phyloP scores from a whole-genome alignment of 2,329 filamentous ascomycete genomes.

The Falciphora oryzae region DNA sequence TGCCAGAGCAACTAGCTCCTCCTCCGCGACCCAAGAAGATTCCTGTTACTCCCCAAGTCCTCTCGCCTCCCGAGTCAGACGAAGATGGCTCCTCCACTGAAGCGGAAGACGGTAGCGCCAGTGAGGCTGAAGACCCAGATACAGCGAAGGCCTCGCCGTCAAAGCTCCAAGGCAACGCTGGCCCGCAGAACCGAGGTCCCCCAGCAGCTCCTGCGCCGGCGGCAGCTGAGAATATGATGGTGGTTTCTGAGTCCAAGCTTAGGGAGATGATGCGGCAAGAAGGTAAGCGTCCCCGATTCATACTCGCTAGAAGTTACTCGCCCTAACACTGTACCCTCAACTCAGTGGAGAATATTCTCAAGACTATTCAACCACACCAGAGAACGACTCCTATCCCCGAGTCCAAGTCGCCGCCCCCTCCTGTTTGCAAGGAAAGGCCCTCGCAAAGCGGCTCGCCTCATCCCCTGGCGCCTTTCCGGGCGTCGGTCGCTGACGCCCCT shows the following conservation, averaged over 20 bases:
- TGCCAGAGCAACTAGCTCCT: not conserved
- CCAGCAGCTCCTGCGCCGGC: not conserved
- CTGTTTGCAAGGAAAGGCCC: not conserved
- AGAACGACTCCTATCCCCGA: not conserved
- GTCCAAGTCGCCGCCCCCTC: not conserved
- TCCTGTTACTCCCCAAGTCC: not conserved
- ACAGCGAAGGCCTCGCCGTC: not conserved
- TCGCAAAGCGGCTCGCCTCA: not conserved
- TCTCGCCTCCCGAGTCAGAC: not conserved
- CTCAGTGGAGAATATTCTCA: not conserved
- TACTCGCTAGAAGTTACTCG: not conserved
- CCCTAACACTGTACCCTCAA: not conserved
- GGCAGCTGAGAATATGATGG: not conserved
- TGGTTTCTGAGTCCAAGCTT: conserved; percentile 1
- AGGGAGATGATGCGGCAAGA: conserved; percentile 8
- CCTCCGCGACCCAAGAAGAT: not conserved
- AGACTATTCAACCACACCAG: not conserved
- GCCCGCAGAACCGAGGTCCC: no score
- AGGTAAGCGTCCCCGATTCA: not conserved
- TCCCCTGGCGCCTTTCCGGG: not conserved
- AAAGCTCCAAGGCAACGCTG: not conserved
- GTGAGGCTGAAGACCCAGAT: not conserved
- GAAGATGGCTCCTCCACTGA: not conserved
- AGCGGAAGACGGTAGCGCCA: not conserved
- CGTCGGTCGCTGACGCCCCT: not conserved